Evolutionary conservation across 1,284 basidiomycete genomes (phyloP), one percentile per base, ranked within the genome.

Genomic region (Phellopilus nigrolimitatus): DNA sequence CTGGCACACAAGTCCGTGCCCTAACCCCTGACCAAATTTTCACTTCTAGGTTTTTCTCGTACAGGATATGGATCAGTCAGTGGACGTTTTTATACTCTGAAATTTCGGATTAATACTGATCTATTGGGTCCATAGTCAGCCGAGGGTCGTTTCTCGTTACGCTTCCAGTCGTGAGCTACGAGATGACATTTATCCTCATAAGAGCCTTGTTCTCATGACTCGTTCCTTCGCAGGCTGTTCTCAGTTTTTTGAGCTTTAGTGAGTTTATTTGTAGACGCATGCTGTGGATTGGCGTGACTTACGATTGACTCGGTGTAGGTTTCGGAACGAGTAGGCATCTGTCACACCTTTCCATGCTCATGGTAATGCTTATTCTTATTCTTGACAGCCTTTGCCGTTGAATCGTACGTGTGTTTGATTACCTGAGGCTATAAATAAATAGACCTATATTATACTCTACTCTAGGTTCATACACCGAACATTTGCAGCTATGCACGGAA

Each of bases 41-140:
- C 13, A n/a, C 6, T 9, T 15, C 8, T 15, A 36, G 34, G 15
- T 36, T 36, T n/a, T 36, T 36, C 34, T 8, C 34, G 15, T 36
- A 36, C n/a, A 36, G 34, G 13, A 36, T 36, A 36, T 36, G 34
- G 34, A 36, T 36, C 34, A 36, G 34, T 36, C 34, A 36, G 34
- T 36, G 4, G 10, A 8, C 4, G 10, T 9, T 4, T 36, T n/a
- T 8, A 13, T 5, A 36, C 4, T 13, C 10, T 7, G 5, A 36
- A n/a, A 6, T 9, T 6, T n/a, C 13, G 6, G 34, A 36, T n/a
- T n/a, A n/a, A 30, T 30, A 6, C 34, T 36, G 34, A 36, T 4
- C 34, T 15, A 6, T 4, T 13, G 15, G 15, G n/a, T n/a, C n/a
- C 34, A 36, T n/a, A 36, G 34, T 36, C 34, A 36, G 34, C 34